Conservation (phyloP, 257 asterid species). For the Scutellaria barbata region DNA sequence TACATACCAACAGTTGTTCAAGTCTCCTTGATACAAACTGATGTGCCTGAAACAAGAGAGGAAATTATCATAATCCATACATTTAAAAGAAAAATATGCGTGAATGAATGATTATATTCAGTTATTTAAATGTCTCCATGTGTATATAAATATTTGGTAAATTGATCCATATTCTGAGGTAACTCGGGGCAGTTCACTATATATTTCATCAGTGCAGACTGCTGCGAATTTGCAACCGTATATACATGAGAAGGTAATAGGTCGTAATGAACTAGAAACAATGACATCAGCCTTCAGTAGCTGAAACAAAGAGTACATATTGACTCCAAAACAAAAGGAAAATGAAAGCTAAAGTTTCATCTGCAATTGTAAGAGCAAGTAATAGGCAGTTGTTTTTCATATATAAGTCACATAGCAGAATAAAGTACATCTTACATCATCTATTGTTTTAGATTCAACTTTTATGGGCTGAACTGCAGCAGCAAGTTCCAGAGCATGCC, state of each 20-base stretch:
- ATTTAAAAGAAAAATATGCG: conserved; percentile 17
- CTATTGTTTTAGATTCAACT: conserved; percentile 64
- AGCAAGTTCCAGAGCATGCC: conserved; percentile 80
- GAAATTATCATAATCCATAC: conserved; percentile 34
- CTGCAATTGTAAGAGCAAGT: conserved; percentile 23
- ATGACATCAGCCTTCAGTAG: conserved; percentile 23
- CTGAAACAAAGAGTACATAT: neutral
- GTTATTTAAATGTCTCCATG: neutral
- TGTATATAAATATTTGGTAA: neutral
- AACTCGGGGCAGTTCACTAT: neutral
- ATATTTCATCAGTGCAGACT: conserved; percentile 15
- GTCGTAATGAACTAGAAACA: neutral
- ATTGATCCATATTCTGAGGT: conserved; percentile 17
- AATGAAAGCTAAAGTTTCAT: conserved; percentile 15
- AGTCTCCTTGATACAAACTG: conserved; percentile 91
- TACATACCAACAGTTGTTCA: conserved; percentile 92
- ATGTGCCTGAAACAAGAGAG: conserved; percentile 61
- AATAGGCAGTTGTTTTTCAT: conserved; percentile 6
- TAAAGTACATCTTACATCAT: conserved; percentile 57
- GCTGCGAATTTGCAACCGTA: conserved; percentile 1
- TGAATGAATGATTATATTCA: neutral
- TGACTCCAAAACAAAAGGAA: conserved; percentile 6
- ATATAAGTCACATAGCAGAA: conserved; percentile 19
- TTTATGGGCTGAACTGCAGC: conserved; percentile 85
- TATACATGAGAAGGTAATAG: conserved; percentile 23